Percentiles rank a stretch among this genome's conserved stretches.
Conservation (phyloP, 768 basidiomycete species). For the Psilocybe cubensis region DNA sequence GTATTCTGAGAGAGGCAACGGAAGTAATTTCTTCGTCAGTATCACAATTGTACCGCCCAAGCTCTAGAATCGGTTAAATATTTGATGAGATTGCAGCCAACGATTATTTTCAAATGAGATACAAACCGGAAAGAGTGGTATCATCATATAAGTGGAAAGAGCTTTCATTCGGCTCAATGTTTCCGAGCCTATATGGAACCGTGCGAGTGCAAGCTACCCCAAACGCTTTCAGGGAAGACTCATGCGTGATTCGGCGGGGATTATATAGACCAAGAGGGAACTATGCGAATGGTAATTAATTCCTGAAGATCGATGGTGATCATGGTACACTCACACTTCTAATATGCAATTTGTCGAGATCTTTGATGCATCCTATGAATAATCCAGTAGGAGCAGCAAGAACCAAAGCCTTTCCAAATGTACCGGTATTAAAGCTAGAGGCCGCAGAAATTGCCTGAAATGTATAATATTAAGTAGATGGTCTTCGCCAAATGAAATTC, state of each 20-base stretch:
- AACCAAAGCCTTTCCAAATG: constrained; percentile 58
- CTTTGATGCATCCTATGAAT: constrained; percentile 65
- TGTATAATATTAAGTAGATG: background rate
- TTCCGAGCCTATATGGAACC: constrained; percentile 57
- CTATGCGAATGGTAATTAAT: constrained; percentile 37
- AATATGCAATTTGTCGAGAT: constrained; percentile 81
- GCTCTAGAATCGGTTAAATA: constrained; percentile 41
- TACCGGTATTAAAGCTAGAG: constrained; percentile 48
- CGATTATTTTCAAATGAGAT: too few species aligned
- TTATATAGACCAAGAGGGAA: constrained; percentile 72
- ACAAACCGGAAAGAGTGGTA: constrained; percentile 63
- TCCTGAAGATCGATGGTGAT: constrained; percentile 5
- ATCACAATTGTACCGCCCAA: constrained; percentile 52
- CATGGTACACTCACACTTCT: constrained; percentile 56
- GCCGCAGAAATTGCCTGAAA: constrained; percentile 56
- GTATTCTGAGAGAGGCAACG: constrained; percentile 39
- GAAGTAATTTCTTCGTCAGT: constrained; percentile 68
- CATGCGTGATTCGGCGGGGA: constrained; percentile 70
- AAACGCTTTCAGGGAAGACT: constrained; percentile 55
- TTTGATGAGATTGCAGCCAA: too few species aligned
- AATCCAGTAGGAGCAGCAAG: constrained; percentile 58
- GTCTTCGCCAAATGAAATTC: background rate
- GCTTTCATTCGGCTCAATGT: constrained; percentile 47
- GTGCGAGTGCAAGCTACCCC: constrained; percentile 66
- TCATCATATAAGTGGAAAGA: constrained; percentile 73